These are phyloP conservation scores for Przewalskia tangutica DNA, from an alignment of 257 asterid genomes.

Conservation along the genomic window DNA sequence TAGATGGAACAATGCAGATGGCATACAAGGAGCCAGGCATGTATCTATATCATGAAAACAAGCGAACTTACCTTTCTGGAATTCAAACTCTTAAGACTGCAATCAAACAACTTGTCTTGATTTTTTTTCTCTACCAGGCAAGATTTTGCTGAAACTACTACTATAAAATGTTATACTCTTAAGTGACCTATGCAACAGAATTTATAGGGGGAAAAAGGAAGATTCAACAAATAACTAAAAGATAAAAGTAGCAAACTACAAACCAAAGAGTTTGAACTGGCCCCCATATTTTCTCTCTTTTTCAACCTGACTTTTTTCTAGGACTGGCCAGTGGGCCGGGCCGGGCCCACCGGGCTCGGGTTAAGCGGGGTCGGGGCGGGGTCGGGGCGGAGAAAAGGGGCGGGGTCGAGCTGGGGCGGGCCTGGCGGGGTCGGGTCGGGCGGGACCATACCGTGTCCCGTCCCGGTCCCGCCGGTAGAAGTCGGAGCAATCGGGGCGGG, in stretches of 20 bases:
- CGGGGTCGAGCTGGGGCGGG: no score
- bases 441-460: no score
- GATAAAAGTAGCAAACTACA: not conserved
- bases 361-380: no score
- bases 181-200: slow-evolving; percentile 4
- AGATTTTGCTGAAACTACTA: not conserved
- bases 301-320: not conserved
- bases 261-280: not conserved
- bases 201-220: not conserved
- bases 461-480: no score
- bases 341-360: no score
- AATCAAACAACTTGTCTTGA: not conserved
- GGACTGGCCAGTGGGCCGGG: no score
- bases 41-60: not conserved
- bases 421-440: no score
- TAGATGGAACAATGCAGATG: not conserved
- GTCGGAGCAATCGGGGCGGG: no score
- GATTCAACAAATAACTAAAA: not conserved
- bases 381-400: no score
- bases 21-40: slow-evolving; percentile 54
- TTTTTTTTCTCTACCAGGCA: not conserved
- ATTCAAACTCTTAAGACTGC: not conserved
- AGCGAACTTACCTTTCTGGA: not conserved
- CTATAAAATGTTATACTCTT: not conserved
- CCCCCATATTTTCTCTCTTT: slow-evolving; percentile 5